Percentiles rank a stretch among this genome's conserved stretches.
phyloP scores from a whole-genome alignment of 371 early-diverging fungal genomes.

The Mucor velutinosus region DNA sequence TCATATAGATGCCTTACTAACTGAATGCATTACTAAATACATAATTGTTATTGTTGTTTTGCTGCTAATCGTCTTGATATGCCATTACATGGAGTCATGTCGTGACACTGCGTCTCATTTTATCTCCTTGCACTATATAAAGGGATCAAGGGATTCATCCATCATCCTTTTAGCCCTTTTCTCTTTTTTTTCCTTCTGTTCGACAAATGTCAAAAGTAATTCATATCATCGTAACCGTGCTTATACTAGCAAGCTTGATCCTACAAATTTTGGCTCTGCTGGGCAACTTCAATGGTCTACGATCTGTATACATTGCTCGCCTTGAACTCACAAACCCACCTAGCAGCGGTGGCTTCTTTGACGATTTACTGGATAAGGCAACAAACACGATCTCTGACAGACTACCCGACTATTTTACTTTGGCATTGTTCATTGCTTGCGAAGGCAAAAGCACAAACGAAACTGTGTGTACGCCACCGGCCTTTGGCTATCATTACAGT shows the following conservation, averaged over 20 bases:
- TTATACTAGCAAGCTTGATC: slow-evolving; percentile 25
- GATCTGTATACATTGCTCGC: slow-evolving; percentile 18
- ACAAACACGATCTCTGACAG: neutral
- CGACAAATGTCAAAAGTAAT: slow-evolving; percentile 8
- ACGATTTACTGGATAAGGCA: neutral
- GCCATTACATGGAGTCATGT: neutral
- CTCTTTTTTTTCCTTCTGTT: neutral
- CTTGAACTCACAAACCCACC: slow-evolving; percentile 3
- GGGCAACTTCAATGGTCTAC: slow-evolving; percentile 20
- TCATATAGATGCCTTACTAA: neutral
- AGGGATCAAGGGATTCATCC: neutral
- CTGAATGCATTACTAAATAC: neutral
- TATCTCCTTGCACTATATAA: neutral
- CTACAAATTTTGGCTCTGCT: slow-evolving; percentile 19
- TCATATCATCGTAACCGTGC: slow-evolving; percentile 4
- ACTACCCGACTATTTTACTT: slow-evolving; percentile 16
- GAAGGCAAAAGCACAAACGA: slow-evolving; percentile 14
- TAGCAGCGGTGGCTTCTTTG: neutral
- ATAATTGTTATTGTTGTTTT: neutral
- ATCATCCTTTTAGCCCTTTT: neutral
- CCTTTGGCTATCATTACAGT: slow-evolving; percentile 21
- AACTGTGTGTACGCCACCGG: slow-evolving; percentile 19
- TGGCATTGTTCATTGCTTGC: slow-evolving; percentile 14
- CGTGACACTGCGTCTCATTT: neutral
- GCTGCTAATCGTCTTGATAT: neutral